Evolutionary conservation across 2,329 filamentous ascomycete genomes (phyloP).

Genomic region (Exophiala spinifera): DNA sequence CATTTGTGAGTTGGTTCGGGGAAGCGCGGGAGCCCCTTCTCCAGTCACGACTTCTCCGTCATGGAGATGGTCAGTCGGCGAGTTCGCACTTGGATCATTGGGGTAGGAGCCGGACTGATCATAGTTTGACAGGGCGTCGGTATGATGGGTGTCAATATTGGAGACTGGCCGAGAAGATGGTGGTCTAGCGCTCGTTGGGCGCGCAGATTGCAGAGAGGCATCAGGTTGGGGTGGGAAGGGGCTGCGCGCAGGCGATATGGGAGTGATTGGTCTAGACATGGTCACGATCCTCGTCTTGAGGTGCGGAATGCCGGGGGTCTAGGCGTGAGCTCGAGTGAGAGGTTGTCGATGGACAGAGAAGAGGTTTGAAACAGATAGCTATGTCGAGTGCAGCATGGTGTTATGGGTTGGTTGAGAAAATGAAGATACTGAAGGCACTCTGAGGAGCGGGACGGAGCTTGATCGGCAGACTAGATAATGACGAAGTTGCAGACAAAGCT

Average conservation of each 20-base stretch:
- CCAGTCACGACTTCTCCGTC: constrained; percentile 31
- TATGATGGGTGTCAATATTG: constrained; percentile 33
- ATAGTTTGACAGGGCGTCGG: constrained; percentile 29
- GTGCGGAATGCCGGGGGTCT: background rate
- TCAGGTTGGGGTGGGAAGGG: constrained; percentile 4
- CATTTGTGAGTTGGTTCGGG: constrained; percentile 42
- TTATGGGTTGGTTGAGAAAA: background rate
- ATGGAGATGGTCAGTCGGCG: constrained; percentile 39
- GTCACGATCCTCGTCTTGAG: constrained; percentile 7
- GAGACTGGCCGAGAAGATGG: constrained; percentile 41
- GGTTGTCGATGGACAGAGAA: background rate
- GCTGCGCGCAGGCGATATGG: constrained; percentile 18
- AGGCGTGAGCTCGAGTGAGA: background rate
- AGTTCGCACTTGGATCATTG: constrained; percentile 33
- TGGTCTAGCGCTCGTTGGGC: constrained; percentile 10
- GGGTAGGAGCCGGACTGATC: constrained; percentile 35
- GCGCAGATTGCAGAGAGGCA: constrained; percentile 18
- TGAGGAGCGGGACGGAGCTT: constrained; percentile 1
- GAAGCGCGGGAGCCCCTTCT: constrained; percentile 30
- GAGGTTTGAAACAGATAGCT: constrained; percentile 2
- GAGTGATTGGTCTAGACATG: constrained; percentile 34
- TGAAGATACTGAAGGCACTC: constrained; percentile 1
- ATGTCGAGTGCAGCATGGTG: constrained; percentile 12
- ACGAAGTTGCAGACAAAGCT: constrained; percentile 6
- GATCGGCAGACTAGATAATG: background rate